A percentile compares a stretch with the other conserved stretches of the same genome.
Conservation (phyloP, 1,139 yeast species). For the Debaryomyces robertsiae region DNA sequence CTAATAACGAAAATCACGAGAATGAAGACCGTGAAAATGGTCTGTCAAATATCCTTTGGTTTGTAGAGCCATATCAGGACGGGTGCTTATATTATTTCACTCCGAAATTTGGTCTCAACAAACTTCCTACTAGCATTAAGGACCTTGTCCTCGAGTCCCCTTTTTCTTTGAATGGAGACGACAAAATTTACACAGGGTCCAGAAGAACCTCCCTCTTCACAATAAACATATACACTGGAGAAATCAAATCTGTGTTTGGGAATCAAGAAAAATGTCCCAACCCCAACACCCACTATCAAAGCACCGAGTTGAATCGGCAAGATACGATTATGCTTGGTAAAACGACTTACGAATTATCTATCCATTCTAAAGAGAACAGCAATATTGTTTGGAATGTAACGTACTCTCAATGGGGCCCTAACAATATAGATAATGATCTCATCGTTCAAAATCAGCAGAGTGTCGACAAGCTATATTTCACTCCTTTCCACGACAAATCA, state of each 20-base stretch:
- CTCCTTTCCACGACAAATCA: conserved; percentile 81
- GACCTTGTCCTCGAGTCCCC: conserved; percentile 85
- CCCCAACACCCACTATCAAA: conserved; percentile 26
- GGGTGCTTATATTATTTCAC: conserved; percentile 88
- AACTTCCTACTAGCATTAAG: conserved; percentile 78
- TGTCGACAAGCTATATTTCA: conserved; percentile 72
- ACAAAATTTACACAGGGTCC: conserved; percentile 86
- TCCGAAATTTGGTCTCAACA: conserved; percentile 74
- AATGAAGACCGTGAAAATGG: conserved; percentile 20
- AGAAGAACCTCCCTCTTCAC: conserved; percentile 76
- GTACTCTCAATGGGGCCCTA: conserved; percentile 91
- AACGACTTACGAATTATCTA: conserved; percentile 49
- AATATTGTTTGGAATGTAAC: conserved; percentile 83
- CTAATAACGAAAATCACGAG: conserved; percentile 11
- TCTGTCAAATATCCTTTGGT: conserved; percentile 55
- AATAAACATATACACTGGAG: conserved; percentile 75
- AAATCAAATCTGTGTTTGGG: conserved; percentile 74
- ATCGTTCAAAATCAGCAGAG: conserved; percentile 53
- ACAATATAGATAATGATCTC: conserved; percentile 76
- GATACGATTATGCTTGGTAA: conserved; percentile 52
- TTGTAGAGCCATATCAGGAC: conserved; percentile 87
- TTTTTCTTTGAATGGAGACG: conserved; percentile 75
- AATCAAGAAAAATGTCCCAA: conserved; percentile 36
- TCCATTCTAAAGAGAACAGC: conserved; percentile 56
- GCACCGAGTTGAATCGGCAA: conserved; percentile 15